A percentile compares a stretch with the other conserved stretches of the same genome.
phyloP scores from a whole-genome alignment of 2,329 filamentous ascomycete species.

The Volutella citrinella region DNA sequence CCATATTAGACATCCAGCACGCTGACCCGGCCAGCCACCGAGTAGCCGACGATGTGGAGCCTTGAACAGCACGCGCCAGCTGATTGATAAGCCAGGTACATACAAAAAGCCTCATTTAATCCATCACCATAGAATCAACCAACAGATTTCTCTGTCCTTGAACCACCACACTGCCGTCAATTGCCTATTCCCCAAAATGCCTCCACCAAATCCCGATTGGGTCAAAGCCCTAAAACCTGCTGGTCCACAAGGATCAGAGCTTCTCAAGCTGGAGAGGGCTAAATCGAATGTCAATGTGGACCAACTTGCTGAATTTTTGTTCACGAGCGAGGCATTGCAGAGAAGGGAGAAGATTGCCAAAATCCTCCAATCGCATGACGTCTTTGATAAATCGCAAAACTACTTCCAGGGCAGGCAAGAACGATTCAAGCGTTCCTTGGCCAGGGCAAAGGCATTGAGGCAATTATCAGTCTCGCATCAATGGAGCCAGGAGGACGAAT shows the following conservation, averaged over 20 bases:
- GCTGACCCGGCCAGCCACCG: too few species aligned
- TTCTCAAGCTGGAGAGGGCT: conserved; percentile 66
- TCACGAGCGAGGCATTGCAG: conserved; percentile 62
- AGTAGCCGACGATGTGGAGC: too few species aligned
- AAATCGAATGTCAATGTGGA: conserved; percentile 66
- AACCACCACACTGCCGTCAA: too few species aligned
- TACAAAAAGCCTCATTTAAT: too few species aligned
- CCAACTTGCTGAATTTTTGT: conserved; percentile 65
- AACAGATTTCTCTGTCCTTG: too few species aligned
- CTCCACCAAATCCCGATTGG: conserved; percentile 29
- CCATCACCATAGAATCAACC: too few species aligned
- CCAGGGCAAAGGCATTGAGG: conserved; percentile 66
- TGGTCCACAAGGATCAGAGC: conserved; percentile 64
- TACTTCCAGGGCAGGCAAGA: conserved; percentile 70
- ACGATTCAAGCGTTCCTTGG: conserved; percentile 66
- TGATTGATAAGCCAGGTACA: too few species aligned
- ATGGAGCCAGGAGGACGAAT: conserved; percentile 66
- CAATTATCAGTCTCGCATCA: conserved; percentile 64
- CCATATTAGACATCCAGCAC: too few species aligned
- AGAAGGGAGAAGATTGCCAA: conserved; percentile 58
- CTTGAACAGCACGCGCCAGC: too few species aligned
- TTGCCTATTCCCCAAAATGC: conserved; percentile 18
- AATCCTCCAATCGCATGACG: conserved; percentile 63
- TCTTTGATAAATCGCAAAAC: conserved; percentile 77
- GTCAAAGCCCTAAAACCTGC: conserved; percentile 39